Conservation (phyloP, 1,284 basidiomycete genomes). For the Schizophyllum commune region DNA sequence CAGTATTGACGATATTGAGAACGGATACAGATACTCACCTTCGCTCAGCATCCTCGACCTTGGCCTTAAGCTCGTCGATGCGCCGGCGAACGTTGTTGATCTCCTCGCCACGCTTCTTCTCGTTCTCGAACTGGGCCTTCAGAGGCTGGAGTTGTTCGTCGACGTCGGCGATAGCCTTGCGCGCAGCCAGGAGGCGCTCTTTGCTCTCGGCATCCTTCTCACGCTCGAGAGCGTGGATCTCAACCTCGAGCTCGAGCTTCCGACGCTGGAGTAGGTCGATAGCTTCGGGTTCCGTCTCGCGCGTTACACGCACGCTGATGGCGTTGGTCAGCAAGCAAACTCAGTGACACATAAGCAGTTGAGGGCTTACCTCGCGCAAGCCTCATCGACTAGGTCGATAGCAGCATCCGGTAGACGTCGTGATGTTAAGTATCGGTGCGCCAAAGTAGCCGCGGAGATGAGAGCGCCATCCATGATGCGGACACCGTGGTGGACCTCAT, state of each 20-base stretch:
- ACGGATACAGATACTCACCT: constrained; percentile 37
- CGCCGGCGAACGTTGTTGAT: constrained; percentile 74
- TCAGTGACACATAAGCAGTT: neutral
- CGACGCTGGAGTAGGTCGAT: constrained; percentile 92
- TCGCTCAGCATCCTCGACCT: constrained; percentile 92
- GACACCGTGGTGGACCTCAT: constrained; percentile 79
- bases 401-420: constrained; percentile 84
- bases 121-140: constrained; percentile 83
- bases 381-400: constrained; percentile 92
- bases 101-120: constrained; percentile 84
- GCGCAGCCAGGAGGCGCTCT: constrained; percentile 74
- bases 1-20: constrained; percentile 3
- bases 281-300: constrained; percentile 91
- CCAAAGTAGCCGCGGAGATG: constrained; percentile 87
- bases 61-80: constrained; percentile 90
- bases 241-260: constrained; percentile 91
- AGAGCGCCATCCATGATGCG: constrained; percentile 87
- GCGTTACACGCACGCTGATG: constrained; percentile 77
- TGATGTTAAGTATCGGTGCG: constrained; percentile 90
- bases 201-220: constrained; percentile 91
- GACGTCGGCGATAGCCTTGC: constrained; percentile 78
- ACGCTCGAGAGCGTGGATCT: constrained; percentile 91
- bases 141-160: constrained; percentile 90
- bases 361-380: constrained; percentile 66
- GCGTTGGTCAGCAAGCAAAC: constrained; percentile 14